A percentile compares a stretch with the other conserved stretches of the same genome.
Evolutionary conservation across 768 basidiomycete genomes (phyloP).

Genomic region (Amanita thiersii): DNA sequence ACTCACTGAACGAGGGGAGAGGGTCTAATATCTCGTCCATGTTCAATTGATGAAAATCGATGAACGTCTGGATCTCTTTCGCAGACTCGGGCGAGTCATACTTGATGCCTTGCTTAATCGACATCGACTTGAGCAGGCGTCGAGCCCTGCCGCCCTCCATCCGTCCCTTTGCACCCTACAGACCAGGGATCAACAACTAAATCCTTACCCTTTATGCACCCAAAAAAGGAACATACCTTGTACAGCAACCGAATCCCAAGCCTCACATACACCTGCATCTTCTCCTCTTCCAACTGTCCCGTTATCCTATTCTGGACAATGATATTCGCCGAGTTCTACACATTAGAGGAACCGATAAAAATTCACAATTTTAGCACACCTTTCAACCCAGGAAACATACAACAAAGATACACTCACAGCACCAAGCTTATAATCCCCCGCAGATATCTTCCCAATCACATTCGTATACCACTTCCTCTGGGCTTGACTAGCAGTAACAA

Average conservation of each 20-base stretch:
- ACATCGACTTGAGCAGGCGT: constrained; percentile 78
- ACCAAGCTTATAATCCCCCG: constrained; percentile 83
- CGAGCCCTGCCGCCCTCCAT: constrained; percentile 87
- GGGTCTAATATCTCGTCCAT: constrained; percentile 81
- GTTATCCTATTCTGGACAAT: constrained; percentile 93
- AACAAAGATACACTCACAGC: constrained; percentile 39
- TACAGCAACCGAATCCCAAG: constrained; percentile 90
- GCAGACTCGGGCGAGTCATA: constrained; percentile 84
- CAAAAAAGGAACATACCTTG: constrained; percentile 37
- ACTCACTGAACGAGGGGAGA: constrained; percentile 72
- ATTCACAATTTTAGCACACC: background rate
- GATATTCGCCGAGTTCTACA: constrained; percentile 92
- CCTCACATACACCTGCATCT: constrained; percentile 92
- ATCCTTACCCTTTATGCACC: background rate
- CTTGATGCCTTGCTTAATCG: constrained; percentile 90
- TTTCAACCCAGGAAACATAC: background rate
- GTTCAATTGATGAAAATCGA: constrained; percentile 83
- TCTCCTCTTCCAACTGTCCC: constrained; percentile 93
- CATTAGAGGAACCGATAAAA: background rate
- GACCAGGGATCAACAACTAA: background rate
- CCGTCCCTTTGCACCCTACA: constrained; percentile 68
- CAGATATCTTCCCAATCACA: constrained; percentile 78
- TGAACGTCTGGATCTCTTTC: constrained; percentile 78
- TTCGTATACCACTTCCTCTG: constrained; percentile 97
- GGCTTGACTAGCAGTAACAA: constrained; percentile 89